Conservation (phyloP, 106 monocot genomes). For the Dendrobium huoshanense region DNA sequence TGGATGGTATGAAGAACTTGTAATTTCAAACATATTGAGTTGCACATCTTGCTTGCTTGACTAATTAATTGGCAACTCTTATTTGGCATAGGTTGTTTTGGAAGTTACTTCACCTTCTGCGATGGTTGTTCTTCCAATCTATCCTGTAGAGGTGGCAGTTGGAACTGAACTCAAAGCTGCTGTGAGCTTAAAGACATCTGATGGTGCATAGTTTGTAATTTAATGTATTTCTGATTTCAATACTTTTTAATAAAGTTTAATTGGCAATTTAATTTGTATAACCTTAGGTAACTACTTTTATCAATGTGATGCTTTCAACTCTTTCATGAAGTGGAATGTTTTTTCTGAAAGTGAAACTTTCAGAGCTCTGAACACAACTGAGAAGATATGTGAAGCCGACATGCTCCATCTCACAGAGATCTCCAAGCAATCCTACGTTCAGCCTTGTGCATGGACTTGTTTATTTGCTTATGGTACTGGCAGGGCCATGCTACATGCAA, state of each 20-base stretch:
- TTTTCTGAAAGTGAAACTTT: constrained; percentile 65
- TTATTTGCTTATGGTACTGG: constrained; percentile 64
- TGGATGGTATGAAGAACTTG: background rate
- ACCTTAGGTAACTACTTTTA: constrained; percentile 47
- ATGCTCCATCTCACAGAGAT: constrained; percentile 14
- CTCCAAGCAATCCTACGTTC: constrained; percentile 9
- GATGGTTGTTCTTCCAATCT: constrained; percentile 52
- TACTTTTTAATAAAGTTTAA: background rate
- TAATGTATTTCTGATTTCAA: constrained; percentile 4
- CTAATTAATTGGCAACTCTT: background rate
- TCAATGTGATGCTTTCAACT: constrained; percentile 73
- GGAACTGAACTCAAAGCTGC: constrained; percentile 68
- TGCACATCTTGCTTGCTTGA: background rate
- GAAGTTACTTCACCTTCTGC: constrained; percentile 71
- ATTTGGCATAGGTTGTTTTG: constrained; percentile 40
- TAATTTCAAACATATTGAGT: background rate
- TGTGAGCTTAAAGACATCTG: constrained; percentile 55
- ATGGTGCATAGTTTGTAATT: constrained; percentile 43
- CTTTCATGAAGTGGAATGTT: constrained; percentile 63
- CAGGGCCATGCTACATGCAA: constrained; percentile 59
- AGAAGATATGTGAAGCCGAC: constrained; percentile 10
- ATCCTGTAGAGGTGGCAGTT: constrained; percentile 69
- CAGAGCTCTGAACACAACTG: constrained; percentile 30
- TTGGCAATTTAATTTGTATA: background rate
- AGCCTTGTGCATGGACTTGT: constrained; percentile 64